These are phyloP conservation scores for Marasmius oreades DNA, from an alignment of 1,284 basidiomycete genomes.

Conservation along the genomic window DNA sequence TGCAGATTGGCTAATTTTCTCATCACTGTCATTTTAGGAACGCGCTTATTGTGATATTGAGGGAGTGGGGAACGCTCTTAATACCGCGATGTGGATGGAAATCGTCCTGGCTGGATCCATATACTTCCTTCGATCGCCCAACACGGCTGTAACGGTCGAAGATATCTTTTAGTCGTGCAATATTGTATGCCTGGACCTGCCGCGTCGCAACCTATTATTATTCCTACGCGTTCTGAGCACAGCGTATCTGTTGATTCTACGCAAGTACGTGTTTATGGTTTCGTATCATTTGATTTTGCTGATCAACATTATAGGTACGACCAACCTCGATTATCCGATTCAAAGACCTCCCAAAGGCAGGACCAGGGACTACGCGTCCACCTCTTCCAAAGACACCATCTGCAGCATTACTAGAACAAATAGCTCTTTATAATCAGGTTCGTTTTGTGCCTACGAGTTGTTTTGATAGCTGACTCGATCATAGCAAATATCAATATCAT, in stretches of 20 bases:
- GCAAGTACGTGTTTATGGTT: not conserved
- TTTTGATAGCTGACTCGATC: not conserved
- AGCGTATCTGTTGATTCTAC: not conserved
- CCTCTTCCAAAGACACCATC: not conserved
- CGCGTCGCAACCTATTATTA: not conserved
- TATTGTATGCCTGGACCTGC: not conserved
- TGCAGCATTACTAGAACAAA: not conserved
- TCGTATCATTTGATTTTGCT: not conserved
- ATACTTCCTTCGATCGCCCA: not conserved
- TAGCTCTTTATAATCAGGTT: not conserved
- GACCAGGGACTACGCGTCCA: not conserved
- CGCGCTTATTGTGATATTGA: constrained; percentile 1
- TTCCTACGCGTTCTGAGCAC: not conserved
- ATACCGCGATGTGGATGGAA: not conserved
- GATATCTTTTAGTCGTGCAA: not conserved
- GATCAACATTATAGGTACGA: not conserved
- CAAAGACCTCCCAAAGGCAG: constrained; percentile 1
- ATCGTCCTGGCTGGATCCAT: constrained; percentile 2
- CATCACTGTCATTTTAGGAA: not conserved
- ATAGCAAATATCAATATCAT: too few relatives aligned
- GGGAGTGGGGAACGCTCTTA: not conserved
- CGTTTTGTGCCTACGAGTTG: not conserved
- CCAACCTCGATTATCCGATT: not conserved
- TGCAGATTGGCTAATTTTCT: not conserved
- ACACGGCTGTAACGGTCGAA: not conserved